Conservation (phyloP, 129 eudicot genomes). For the Sambucus nigra region DNA sequence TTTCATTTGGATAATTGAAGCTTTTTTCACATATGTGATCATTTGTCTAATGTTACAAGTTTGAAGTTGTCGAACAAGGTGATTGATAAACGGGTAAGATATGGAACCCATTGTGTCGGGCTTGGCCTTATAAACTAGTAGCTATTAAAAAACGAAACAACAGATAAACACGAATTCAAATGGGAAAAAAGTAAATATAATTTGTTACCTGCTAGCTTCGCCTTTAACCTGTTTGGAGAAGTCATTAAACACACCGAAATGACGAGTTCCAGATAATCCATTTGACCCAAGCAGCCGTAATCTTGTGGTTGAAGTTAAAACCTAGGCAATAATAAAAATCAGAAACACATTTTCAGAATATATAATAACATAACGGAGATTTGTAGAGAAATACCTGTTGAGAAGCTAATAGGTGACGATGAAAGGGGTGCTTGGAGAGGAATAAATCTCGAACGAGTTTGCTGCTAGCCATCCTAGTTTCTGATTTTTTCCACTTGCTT, state of each 20-base stretch:
- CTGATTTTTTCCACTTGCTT: too few species aligned
- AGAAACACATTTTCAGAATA: background rate
- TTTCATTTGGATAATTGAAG: too few species aligned
- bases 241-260: slow-evolving; percentile 27
- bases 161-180: too few species aligned
- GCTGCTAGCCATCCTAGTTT: slow-evolving; percentile 23
- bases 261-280: slow-evolving; percentile 17
- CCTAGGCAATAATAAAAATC: slow-evolving; percentile 8
- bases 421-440: slow-evolving; percentile 9
- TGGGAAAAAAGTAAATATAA: background rate
- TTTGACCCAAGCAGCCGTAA: background rate
- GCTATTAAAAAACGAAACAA: too few species aligned
- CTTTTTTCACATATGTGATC: too few species aligned
- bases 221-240: slow-evolving; percentile 29
- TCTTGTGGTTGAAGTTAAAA: slow-evolving; percentile 6
- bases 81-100: too few species aligned
- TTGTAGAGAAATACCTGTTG: slow-evolving; percentile 17
- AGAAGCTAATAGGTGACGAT: slow-evolving; percentile 12
- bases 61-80: too few species aligned
- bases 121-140: too few species aligned
- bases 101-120: too few species aligned
- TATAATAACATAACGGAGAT: background rate
- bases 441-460: slow-evolving; percentile 23
- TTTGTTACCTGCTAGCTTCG: slow-evolving; percentile 19
- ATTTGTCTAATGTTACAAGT: too few species aligned